A percentile compares a stretch with the other conserved stretches of the same genome.
These are phyloP conservation scores for Hyaloscypha bicolor DNA, from an alignment of 495 filamentous ascomycete genomes.

Conservation along the genomic window DNA sequence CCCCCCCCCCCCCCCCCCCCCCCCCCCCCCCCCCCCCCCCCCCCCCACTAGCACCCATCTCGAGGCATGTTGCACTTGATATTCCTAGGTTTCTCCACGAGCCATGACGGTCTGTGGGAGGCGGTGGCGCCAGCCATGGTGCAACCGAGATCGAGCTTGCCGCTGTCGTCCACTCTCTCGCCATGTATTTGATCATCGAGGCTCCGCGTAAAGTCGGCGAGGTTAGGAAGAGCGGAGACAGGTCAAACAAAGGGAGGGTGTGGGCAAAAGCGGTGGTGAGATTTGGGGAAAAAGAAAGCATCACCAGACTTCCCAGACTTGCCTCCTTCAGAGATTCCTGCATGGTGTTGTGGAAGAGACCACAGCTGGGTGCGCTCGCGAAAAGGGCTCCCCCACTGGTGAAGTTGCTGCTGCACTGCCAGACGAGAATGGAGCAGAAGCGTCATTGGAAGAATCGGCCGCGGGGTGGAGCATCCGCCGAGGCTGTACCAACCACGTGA, in stretches of 20 bases:
- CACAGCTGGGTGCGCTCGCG: not conserved
- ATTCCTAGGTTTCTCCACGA: conserved; percentile 27
- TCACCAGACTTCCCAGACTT: not conserved
- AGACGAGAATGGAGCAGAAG: not conserved
- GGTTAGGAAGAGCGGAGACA: not conserved
- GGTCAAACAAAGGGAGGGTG: not conserved
- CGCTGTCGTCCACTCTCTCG: conserved; percentile 13
- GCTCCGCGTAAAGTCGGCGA: not conserved
- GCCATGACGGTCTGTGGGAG: not conserved
- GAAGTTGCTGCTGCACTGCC: not conserved
- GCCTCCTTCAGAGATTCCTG: not conserved
- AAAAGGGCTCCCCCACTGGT: not conserved
- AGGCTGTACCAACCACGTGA: not conserved
- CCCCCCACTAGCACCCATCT: conserved; percentile 2
- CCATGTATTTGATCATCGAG: not conserved
- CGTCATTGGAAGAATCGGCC: not conserved
- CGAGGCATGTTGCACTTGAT: not conserved
- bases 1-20: too few relatives aligned
- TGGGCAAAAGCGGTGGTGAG: not conserved
- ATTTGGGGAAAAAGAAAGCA: not conserved
- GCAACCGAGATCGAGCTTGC: conserved; percentile 21
- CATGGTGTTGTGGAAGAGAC: not conserved
- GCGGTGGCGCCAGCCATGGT: conserved; percentile 12
- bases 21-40: too few relatives aligned
- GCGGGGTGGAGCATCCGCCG: not conserved